Evolutionary conservation across 176 grass and related monocot genomes (phyloP).

Genomic region (Rhynchospora breviuscula): DNA sequence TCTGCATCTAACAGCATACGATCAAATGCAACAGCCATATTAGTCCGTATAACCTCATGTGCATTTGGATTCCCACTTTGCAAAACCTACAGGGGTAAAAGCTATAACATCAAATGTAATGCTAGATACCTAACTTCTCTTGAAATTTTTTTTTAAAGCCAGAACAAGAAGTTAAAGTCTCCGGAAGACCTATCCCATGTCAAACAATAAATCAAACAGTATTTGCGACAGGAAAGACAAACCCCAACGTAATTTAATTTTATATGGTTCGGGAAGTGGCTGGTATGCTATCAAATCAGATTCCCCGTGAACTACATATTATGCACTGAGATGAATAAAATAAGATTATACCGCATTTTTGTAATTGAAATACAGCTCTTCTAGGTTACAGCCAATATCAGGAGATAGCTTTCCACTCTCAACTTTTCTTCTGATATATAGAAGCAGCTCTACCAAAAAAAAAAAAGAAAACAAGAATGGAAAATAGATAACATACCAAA

Average conservation of each 20-base stretch:
- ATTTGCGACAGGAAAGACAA: background rate
- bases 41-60: conserved; percentile 57
- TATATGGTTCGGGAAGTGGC: background rate
- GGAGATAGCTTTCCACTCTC: conserved; percentile 55
- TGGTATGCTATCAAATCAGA: background rate
- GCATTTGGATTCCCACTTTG: conserved; percentile 64
- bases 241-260: background rate
- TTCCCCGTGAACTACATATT: background rate
- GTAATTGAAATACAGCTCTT: conserved; percentile 80
- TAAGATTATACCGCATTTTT: conserved; percentile 52
- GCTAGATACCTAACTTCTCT: background rate
- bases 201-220: background rate
- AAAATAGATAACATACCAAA: background rate
- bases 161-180: background rate
- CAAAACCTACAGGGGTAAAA: conserved; percentile 55
- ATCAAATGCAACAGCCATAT: conserved; percentile 76
- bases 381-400: conserved; percentile 51
- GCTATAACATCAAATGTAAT: background rate
- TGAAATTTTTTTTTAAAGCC: background rate
- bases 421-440: conserved; percentile 54
- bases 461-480: background rate
- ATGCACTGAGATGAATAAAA: background rate
- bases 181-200: background rate
- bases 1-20: conserved; percentile 70
- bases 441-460: conserved; percentile 52